Base-by-base conservation (phyloP, 495 filamentous ascomycete species). In the Friedmanniomyces simplex region DNA sequence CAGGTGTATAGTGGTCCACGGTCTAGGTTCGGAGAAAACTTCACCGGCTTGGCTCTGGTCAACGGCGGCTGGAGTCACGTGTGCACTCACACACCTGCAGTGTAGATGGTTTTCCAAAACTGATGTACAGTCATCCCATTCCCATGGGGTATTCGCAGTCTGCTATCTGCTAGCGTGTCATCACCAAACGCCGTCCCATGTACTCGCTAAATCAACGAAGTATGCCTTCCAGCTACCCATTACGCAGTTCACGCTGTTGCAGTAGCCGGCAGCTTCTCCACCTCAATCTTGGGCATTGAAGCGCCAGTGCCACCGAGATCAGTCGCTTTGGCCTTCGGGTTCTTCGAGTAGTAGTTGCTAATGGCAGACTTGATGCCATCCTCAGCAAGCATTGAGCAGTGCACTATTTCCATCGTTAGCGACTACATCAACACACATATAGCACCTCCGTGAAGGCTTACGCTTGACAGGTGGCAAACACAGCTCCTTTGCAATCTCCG, bases 331-430 rank as follows among this genome's bases (percentile, higher is more conserved):
- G 81, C 81, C 37, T 85, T 80, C 55, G 88, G 87, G 78, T 88
- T 91, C 81, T 97, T 97, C 68, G 83, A 89, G 77, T 95, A 90
- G 78, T 96, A 97, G 72, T 98, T 91, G 53, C 83, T 86, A 71
- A 97, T 96, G 57, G 94, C 94, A n/a, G 89, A 91, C 74, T 96
- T 96, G 81, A 99, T 96, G 58, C 94, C 94, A 70, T 99, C 91
- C 75, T 99, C 94, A 25, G 94, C 94, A 57, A 99, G 83, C 88
- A 99, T 96, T 57, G 91, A 96, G 80, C 94, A 99, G 74, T 99
- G 94, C 28, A 96, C 85, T 89, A 58, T 66, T n/a, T 30, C 25
- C 7, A 50, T 32, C 36, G 30, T 58, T 37, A 60, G 39, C 50
- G 13, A 41, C 18, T 16, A 20, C 18, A n/a, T 34, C 34, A 55